phyloP scores from a whole-genome alignment of 345 rosid genomes.

The Lepidium aucheri region DNA sequence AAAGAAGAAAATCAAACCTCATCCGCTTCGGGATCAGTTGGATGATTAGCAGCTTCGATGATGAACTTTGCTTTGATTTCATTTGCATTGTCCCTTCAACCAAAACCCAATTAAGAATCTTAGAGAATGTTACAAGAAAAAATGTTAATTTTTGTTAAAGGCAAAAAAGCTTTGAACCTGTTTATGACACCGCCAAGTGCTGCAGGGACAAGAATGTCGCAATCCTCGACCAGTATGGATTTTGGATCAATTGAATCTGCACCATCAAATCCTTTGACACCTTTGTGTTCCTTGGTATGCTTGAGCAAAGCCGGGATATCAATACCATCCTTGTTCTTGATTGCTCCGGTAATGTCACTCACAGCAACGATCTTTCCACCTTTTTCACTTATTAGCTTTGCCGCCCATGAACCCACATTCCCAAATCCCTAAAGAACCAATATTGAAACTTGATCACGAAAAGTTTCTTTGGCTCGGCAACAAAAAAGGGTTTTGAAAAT shows the following conservation, averaged over 20 bases:
- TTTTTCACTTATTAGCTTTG: slow-evolving; percentile 58
- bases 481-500: not conserved
- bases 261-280: slow-evolving; percentile 79
- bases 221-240: slow-evolving; percentile 67
- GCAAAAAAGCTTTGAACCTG: slow-evolving; percentile 38
- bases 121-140: not conserved
- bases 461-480: not conserved
- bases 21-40: slow-evolving; percentile 92
- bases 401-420: slow-evolving; percentile 99
- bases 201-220: slow-evolving; percentile 89
- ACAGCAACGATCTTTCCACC: slow-evolving; percentile 89
- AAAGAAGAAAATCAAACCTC: slow-evolving; percentile 38
- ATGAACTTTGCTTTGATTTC: slow-evolving; percentile 85
- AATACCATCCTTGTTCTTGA: slow-evolving; percentile 81
- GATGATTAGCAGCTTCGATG: slow-evolving; percentile 92
- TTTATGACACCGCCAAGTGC: slow-evolving; percentile 97
- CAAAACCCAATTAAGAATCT: not conserved
- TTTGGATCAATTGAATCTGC: slow-evolving; percentile 49
- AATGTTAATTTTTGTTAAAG: not conserved
- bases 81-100: slow-evolving; percentile 74
- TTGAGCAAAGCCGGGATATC: slow-evolving; percentile 56
- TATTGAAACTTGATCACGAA: not conserved
- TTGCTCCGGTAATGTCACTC: slow-evolving; percentile 82
- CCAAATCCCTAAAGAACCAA: slow-evolving; percentile 64
- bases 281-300: slow-evolving; percentile 52